These are phyloP conservation scores for Grosmannia serpens DNA, from an alignment of 2,329 filamentous ascomycete genomes.

Conservation along the genomic window DNA sequence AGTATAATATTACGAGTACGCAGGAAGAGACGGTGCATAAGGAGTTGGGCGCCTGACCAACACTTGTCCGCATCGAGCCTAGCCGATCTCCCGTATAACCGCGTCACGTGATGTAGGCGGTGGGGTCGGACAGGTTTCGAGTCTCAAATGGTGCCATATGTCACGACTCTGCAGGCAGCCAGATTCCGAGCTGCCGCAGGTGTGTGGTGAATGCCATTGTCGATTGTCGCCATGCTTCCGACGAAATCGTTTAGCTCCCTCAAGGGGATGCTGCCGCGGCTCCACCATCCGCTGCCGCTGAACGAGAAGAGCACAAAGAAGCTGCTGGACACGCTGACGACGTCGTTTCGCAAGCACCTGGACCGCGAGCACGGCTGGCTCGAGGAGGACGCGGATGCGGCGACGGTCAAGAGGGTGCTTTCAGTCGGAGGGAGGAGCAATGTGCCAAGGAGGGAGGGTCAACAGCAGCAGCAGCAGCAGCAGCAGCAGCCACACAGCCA, in stretches of 20 bases:
- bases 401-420: not conserved
- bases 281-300: constrained; percentile 42
- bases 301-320: constrained; percentile 38
- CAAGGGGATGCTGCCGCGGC: constrained; percentile 29
- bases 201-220: not conserved
- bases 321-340: constrained; percentile 43
- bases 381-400: constrained; percentile 16
- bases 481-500: not conserved
- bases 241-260: constrained; percentile 26
- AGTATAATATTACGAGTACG: not conserved
- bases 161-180: not conserved
- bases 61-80: not conserved
- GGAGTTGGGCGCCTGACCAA: not conserved
- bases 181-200: too few relatives aligned
- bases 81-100: not conserved
- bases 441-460: not conserved
- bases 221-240: constrained; percentile 18
- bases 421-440: not conserved
- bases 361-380: constrained; percentile 43
- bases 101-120: not conserved
- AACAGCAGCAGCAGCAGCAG: not conserved
- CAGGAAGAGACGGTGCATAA: not conserved
- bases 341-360: constrained; percentile 46
- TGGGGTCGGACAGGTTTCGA: not conserved
- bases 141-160: not conserved